Evolutionary conservation across 1,139 yeast genomes (phyloP), one percentile per base, ranked within the genome.

Genomic region (Lodderomyces pseudojiufengensis): DNA sequence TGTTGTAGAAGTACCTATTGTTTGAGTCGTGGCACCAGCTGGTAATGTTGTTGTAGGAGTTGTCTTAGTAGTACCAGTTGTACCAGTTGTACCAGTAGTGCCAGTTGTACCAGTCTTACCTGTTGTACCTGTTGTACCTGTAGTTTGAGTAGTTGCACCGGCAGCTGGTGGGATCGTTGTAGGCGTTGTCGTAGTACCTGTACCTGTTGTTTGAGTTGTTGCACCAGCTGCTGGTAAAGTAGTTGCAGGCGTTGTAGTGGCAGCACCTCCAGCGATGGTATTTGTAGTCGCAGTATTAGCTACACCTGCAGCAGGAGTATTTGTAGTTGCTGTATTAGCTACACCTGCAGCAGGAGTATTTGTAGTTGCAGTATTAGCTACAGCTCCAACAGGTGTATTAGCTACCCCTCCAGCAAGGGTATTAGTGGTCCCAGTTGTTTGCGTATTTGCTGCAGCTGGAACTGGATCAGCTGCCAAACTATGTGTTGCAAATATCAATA

Each of bases 361-460:
- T 15, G 39, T 33, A 10, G 44, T 32, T 9, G 44, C 36, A n/a
- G 44, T 37, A 10, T 44, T 32, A 3, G 43, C 35, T 11, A 34
- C 39, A n/a, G 44, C 37, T 15, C 38, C 22, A 2, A 31, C 32
- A 20, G 27, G 36, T 18, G 43, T 32, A 21, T 39, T 25, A 15
- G 36, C 36, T 16, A 41, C 36, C 23, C 33, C 40, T 18, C 39
- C 37, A 7, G 38, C 40, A 15, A 32, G 11, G 11, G 46, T 26
- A 8, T 39, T 15, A 16, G 33, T 33, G 16, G 35, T 30, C 15
- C 48, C 37, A 16, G 45, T 40, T 12, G 47, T 34, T n/a, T 45
- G 40, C 11, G 42, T 36, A n/a, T 39, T 38, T 3, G 45, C 39
- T 15, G 38, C 40, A 13, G 49, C 45, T 26, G 49, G 45, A 27